Percentiles rank a stretch among this genome's conserved stretches.
These are phyloP conservation scores for Wickerhamiella cacticola DNA, from an alignment of 805 yeast genomes.

Conservation along the genomic window DNA sequence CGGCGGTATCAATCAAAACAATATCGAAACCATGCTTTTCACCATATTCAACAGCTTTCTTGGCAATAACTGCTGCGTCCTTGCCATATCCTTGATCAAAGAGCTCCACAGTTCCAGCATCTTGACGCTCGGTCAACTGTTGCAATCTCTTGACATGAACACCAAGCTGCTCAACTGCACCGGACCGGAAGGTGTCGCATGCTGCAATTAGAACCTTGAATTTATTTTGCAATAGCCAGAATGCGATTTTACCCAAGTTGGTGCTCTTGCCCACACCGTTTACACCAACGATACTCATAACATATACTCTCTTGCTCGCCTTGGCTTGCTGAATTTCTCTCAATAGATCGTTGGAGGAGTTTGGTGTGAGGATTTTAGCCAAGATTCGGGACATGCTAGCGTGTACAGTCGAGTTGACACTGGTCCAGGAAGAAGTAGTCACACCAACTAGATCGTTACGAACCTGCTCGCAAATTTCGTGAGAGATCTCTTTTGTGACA, in stretches of 20 bases:
- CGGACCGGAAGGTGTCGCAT: conserved; percentile 94
- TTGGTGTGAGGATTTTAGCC: conserved; percentile 70
- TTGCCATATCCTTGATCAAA: conserved; percentile 96
- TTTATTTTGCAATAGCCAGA: conserved; percentile 88
- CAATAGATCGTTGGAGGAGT: conserved; percentile 74
- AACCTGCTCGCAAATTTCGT: conserved; percentile 55
- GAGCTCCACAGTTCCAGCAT: conserved; percentile 48
- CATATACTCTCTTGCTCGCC: conserved; percentile 51
- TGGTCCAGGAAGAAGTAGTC: conserved; percentile 59
- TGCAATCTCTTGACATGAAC: conserved; percentile 83
- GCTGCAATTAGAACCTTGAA: conserved; percentile 83
- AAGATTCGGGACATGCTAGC: conserved; percentile 45
- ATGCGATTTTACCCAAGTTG: conserved; percentile 83
- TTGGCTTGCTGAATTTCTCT: conserved; percentile 56
- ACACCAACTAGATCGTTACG: conserved; percentile 59
- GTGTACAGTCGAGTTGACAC: conserved; percentile 60
- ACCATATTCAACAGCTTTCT: conserved; percentile 76
- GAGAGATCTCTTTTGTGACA: conserved; percentile 84
- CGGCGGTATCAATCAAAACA: conserved; percentile 92
- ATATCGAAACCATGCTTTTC: conserved; percentile 60
- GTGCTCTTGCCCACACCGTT: conserved; percentile 98
- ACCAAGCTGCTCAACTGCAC: conserved; percentile 95
- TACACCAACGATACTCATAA: conserved; percentile 95
- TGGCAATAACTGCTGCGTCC: conserved; percentile 91
- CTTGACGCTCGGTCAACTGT: conserved; percentile 45